Conservation (phyloP, 1,284 basidiomycete species). For the Coniferiporia weirii region DNA sequence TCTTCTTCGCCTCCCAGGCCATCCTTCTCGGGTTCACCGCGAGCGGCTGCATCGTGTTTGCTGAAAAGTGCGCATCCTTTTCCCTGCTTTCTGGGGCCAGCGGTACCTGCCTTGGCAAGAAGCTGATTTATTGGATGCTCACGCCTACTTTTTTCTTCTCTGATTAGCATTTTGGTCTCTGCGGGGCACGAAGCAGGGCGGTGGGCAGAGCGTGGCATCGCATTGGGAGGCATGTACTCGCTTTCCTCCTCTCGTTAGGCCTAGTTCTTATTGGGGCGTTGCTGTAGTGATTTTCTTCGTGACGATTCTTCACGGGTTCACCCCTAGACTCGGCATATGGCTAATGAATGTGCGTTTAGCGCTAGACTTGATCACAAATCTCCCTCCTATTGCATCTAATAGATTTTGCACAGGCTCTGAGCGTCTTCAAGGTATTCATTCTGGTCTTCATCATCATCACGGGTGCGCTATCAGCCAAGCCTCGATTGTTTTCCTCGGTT, state of each 20-base stretch:
- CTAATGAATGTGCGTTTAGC: constrained; percentile 41
- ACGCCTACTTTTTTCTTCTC: neutral
- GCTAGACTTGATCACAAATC: neutral
- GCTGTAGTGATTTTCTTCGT: constrained; percentile 38
- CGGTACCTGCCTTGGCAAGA: neutral
- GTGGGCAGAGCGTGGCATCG: constrained; percentile 55
- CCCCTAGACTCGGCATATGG: constrained; percentile 38
- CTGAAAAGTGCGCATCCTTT: constrained; percentile 31
- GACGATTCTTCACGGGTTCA: constrained; percentile 42
- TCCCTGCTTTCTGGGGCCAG: too few relatives aligned
- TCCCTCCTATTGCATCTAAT: neutral
- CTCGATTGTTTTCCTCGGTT: too few relatives aligned
- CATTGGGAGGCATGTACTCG: constrained; percentile 40
- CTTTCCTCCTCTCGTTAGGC: neutral
- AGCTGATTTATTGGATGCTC: neutral
- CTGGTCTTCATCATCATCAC: constrained; percentile 37
- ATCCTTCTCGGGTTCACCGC: constrained; percentile 51
- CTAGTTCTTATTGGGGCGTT: neutral
- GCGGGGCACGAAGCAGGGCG: constrained; percentile 36
- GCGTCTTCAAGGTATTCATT: constrained; percentile 39
- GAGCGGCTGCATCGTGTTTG: constrained; percentile 50
- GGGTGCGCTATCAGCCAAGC: constrained; percentile 21
- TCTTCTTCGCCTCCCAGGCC: constrained; percentile 43
- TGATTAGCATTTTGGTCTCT: constrained; percentile 41
- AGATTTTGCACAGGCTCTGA: constrained; percentile 27